Conservation (phyloP, 495 filamentous ascomycete genomes). For the Lepidopterella palustris region DNA sequence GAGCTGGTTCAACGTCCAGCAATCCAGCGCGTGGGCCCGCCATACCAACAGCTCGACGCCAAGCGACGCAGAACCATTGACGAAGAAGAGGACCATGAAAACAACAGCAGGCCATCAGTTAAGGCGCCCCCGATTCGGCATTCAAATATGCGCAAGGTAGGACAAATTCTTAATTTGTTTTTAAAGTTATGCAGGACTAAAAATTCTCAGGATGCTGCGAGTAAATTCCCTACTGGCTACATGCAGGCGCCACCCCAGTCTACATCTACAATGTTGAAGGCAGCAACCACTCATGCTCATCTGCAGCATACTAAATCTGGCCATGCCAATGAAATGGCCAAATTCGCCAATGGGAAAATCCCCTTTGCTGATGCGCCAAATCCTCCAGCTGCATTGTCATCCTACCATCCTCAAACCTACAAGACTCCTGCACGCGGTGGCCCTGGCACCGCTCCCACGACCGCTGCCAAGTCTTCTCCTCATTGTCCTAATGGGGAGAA, state of each 20-base stretch:
- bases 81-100: conserved; percentile 45
- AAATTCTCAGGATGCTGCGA: conserved; percentile 45
- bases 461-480: conserved; percentile 58
- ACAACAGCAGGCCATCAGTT: conserved; percentile 42
- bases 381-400: conserved; percentile 21
- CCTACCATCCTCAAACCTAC: conserved; percentile 1
- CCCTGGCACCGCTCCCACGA: conserved; percentile 36
- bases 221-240: conserved; percentile 60
- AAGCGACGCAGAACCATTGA: conserved; percentile 56
- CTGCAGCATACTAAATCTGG: conserved; percentile 50
- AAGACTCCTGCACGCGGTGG: conserved; percentile 47
- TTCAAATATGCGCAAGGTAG: conserved; percentile 70
- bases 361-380: conserved; percentile 64
- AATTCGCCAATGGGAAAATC: conserved; percentile 80
- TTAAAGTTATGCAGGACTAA: conserved; percentile 1
- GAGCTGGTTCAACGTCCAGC: conserved; percentile 35
- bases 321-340: conserved; percentile 69
- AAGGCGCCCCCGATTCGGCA: conserved; percentile 81
- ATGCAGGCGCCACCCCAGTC: conserved; percentile 46
- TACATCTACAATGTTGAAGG: conserved; percentile 4
- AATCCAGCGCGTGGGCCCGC: conserved; percentile 41
- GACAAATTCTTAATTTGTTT: conserved; percentile 13
- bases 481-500: conserved; percentile 72
- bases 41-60: conserved; percentile 46
- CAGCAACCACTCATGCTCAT: conserved; percentile 43